These are phyloP conservation scores for Suhomyces sp. DNA, from an alignment of 805 yeast genomes.

Conservation along the genomic window DNA sequence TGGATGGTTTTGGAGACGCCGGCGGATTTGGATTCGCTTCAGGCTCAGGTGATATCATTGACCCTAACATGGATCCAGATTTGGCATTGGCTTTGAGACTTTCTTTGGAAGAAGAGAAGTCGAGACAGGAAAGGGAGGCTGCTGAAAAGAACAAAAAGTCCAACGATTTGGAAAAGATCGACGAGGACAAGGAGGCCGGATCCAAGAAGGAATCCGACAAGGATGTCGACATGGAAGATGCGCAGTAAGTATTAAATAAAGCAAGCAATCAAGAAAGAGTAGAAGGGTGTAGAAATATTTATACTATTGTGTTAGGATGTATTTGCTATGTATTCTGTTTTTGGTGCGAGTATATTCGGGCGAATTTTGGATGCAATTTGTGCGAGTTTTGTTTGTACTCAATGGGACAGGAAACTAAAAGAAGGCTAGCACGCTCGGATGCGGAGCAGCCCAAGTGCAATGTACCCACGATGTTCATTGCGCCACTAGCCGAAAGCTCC, in stretches of 20 bases:
- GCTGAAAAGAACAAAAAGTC: slow-evolving; percentile 28
- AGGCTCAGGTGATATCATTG: slow-evolving; percentile 45
- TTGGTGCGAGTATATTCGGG: not conserved
- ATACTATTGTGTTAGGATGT: not conserved
- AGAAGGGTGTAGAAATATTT: not conserved
- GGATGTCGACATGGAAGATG: slow-evolving; percentile 10
- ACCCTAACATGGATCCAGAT: slow-evolving; percentile 94
- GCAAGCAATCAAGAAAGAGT: not conserved
- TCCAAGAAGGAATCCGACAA: slow-evolving; percentile 19
- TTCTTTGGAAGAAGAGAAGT: slow-evolving; percentile 91
- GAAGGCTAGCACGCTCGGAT: not conserved
- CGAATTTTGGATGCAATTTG: not conserved
- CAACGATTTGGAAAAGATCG: slow-evolving; percentile 31
- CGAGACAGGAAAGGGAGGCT: slow-evolving; percentile 79
- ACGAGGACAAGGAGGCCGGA: slow-evolving; percentile 22
- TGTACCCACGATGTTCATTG: slow-evolving; percentile 12
- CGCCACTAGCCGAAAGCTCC: slow-evolving; percentile 17
- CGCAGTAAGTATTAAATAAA: slow-evolving; percentile 1
- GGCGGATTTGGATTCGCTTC: slow-evolving; percentile 24
- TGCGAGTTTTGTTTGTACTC: not conserved
- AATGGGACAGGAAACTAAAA: not conserved
- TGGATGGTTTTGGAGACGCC: slow-evolving; percentile 41
- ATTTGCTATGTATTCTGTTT: not conserved
- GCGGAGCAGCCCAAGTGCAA: not conserved
- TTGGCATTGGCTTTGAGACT: slow-evolving; percentile 92